Conservation (phyloP, 768 basidiomycete genomes). For the Phylloporus arenicola region DNA sequence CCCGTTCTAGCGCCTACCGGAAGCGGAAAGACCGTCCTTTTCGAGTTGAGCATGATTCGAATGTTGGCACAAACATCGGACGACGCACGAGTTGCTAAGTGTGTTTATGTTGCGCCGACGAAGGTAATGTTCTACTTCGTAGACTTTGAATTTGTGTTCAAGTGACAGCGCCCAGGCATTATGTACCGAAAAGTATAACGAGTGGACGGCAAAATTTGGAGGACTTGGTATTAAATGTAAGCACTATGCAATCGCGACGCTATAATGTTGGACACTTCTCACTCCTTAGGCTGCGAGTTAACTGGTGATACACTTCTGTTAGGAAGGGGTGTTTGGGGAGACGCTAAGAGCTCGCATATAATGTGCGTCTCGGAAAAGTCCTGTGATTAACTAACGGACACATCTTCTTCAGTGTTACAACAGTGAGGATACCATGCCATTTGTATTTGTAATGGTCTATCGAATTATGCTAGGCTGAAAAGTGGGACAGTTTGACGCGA, state of each 20-base stretch:
- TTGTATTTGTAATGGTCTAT: neutral
- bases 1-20: slow-evolving; percentile 77
- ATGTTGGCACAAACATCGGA: slow-evolving; percentile 47
- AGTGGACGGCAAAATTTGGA: slow-evolving; percentile 82
- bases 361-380: slow-evolving; percentile 49
- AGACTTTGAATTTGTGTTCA: neutral
- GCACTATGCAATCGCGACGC: slow-evolving; percentile 9
- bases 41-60: slow-evolving; percentile 84
- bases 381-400: slow-evolving; percentile 1
- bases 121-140: slow-evolving; percentile 46
- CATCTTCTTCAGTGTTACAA: slow-evolving; percentile 55
- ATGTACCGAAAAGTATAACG: slow-evolving; percentile 76
- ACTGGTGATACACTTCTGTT: slow-evolving; percentile 84
- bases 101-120: slow-evolving; percentile 91
- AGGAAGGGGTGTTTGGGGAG: slow-evolving; percentile 63
- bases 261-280: neutral
- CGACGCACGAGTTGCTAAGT: slow-evolving; percentile 43
- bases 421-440: slow-evolving; percentile 40
- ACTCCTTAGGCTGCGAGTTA: slow-evolving; percentile 66
- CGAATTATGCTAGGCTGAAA: slow-evolving; percentile 64
- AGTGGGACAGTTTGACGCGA: slow-evolving; percentile 92
- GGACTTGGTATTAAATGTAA: slow-evolving; percentile 71
- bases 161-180: slow-evolving; percentile 52
- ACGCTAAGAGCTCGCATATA: slow-evolving; percentile 69
- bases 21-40: slow-evolving; percentile 92